phyloP scores from a whole-genome alignment of 1,284 basidiomycete genomes.

The Ustilago nuda region DNA sequence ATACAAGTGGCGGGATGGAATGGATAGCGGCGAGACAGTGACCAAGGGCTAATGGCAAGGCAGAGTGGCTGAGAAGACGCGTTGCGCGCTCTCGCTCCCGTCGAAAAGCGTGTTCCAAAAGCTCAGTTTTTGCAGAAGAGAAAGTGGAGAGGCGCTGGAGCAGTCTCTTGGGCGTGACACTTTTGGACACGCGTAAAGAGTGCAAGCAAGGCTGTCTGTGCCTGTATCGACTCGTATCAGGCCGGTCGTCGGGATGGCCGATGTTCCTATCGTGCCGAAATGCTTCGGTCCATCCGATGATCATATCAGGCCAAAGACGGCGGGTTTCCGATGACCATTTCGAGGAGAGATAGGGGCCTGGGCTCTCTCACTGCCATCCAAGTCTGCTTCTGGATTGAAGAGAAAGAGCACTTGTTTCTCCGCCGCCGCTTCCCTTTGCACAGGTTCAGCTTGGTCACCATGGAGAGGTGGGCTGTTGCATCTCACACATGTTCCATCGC shows the following conservation, averaged over 20 bases:
- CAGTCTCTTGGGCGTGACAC: slow-evolving; percentile 5
- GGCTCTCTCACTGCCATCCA: too few relatives aligned
- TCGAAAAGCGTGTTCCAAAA: slow-evolving; percentile 11
- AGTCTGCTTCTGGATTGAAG: too few relatives aligned
- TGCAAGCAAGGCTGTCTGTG: too few relatives aligned
- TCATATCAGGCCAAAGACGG: too few relatives aligned
- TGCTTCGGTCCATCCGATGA: too few relatives aligned
- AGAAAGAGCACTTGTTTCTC: too few relatives aligned
- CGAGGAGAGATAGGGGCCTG: too few relatives aligned
- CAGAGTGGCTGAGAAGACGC: neutral
- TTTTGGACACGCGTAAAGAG: slow-evolving; percentile 16
- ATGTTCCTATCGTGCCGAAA: too few relatives aligned
- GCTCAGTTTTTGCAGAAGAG: slow-evolving; percentile 7
- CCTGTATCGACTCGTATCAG: too few relatives aligned
- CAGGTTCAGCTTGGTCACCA: neutral
- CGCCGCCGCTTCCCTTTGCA: neutral
- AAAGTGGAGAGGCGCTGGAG: slow-evolving; percentile 7
- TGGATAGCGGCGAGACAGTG: neutral
- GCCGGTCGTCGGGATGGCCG: too few relatives aligned
- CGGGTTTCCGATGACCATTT: too few relatives aligned
- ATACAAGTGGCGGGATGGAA: neutral
- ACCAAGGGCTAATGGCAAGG: slow-evolving; percentile 2
- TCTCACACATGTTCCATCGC: neutral
- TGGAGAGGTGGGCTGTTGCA: neutral
- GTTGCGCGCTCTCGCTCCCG: neutral